Evolutionary conservation across 1,139 yeast genomes (phyloP).

Genomic region (Tardiomyces digboiensis): DNA sequence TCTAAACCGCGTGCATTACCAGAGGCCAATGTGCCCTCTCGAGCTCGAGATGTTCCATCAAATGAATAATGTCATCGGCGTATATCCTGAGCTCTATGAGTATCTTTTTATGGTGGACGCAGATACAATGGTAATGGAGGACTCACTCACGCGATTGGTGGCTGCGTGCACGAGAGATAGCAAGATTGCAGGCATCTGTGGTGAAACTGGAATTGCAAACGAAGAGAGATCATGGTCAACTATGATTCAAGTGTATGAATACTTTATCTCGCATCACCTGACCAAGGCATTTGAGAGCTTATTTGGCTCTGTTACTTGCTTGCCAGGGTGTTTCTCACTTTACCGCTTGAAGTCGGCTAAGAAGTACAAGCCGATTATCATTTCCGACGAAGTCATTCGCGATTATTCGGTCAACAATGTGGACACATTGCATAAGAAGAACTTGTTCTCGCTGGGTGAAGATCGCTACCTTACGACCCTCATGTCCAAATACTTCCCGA

Average conservation of each 20-base stretch:
- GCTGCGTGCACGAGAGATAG: conserved; percentile 30
- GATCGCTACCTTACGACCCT: conserved; percentile 34
- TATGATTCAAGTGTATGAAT: conserved; percentile 35
- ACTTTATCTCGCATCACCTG: conserved; percentile 33
- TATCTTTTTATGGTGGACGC: conserved; percentile 33
- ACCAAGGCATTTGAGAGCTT: conserved; percentile 33
- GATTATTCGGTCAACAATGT: conserved; percentile 31
- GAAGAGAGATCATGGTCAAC: conserved; percentile 30
- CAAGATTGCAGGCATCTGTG: conserved; percentile 32
- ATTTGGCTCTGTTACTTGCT: conserved; percentile 33
- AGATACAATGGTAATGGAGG: conserved; percentile 30
- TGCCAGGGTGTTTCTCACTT: conserved; percentile 35
- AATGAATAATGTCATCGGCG: conserved; percentile 32
- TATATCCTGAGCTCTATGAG: conserved; percentile 33
- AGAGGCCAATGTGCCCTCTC: conserved; percentile 31
- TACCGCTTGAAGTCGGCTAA: conserved; percentile 28
- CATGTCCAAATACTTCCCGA: conserved; percentile 26
- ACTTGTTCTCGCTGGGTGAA: conserved; percentile 33
- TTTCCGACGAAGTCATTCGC: conserved; percentile 27
- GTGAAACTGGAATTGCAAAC: conserved; percentile 32
- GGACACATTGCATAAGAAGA: conserved; percentile 34
- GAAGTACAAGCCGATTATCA: conserved; percentile 28
- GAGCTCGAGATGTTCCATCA: conserved; percentile 34
- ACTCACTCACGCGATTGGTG: conserved; percentile 29
- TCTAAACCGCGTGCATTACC: conserved; percentile 30